Percentiles rank a stretch among this genome's conserved stretches.
These are phyloP conservation scores for Amanita pallidorosea DNA, from an alignment of 768 basidiomycete species.

Conservation along the genomic window DNA sequence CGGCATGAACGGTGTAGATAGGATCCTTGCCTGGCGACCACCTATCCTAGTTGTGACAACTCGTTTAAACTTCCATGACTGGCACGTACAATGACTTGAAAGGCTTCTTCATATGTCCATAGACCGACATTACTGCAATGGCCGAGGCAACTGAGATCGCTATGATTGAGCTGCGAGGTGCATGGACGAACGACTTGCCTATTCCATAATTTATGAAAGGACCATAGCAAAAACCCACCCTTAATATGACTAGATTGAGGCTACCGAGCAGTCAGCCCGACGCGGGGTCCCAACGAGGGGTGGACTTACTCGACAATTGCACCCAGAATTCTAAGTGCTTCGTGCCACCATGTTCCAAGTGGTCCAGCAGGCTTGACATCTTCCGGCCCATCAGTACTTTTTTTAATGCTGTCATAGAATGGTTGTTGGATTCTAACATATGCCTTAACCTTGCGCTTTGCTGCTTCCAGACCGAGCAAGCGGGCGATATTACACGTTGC, in stretches of 20 bases:
- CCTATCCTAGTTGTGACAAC: slow-evolving; percentile 23
- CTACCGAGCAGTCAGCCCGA: slow-evolving; percentile 23
- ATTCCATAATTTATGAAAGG: slow-evolving; percentile 68
- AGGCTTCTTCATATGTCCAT: slow-evolving; percentile 73
- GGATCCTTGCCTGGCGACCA: slow-evolving; percentile 75
- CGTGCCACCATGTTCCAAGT: slow-evolving; percentile 84
- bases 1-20: slow-evolving; percentile 66
- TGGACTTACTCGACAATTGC: slow-evolving; percentile 56
- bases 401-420: slow-evolving; percentile 67
- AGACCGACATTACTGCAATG: slow-evolving; percentile 69
- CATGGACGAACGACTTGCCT: slow-evolving; percentile 29
- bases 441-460: slow-evolving; percentile 67
- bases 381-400: slow-evolving; percentile 59
- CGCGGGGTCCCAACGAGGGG: slow-evolving; percentile 2
- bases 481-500: slow-evolving; percentile 62
- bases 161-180: slow-evolving; percentile 1
- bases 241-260: slow-evolving; percentile 70
- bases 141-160: slow-evolving; percentile 46
- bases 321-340: slow-evolving; percentile 64
- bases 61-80: neutral
- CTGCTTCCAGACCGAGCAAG: slow-evolving; percentile 65
- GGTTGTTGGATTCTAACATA: slow-evolving; percentile 72
- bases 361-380: slow-evolving; percentile 61
- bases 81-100: slow-evolving; percentile 70
- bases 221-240: slow-evolving; percentile 70